Conservation (phyloP, 768 basidiomycete genomes). For the Mycena vitilis region DNA sequence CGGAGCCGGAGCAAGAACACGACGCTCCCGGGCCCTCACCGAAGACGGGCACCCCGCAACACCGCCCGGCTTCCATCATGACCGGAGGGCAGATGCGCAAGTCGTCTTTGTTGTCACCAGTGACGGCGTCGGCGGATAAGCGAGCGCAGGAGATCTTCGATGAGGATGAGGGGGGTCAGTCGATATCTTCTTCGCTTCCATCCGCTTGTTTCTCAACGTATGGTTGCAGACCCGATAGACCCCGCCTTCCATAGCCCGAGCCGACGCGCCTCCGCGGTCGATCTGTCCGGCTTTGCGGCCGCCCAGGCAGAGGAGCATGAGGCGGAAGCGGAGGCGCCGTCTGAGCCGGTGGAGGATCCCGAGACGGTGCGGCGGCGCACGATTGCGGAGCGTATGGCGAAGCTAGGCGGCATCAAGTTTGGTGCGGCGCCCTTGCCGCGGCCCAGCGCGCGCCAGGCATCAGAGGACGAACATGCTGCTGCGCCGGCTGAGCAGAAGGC, state of each 20-base stretch:
- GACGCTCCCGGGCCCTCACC: constrained; percentile 1
- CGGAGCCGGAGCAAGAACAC: too few relatives aligned
- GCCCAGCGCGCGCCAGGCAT: constrained; percentile 49
- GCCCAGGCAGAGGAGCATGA: constrained; percentile 21
- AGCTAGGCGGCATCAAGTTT: constrained; percentile 86
- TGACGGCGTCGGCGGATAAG: constrained; percentile 25
- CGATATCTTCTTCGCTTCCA: constrained; percentile 26
- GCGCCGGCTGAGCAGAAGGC: constrained; percentile 41
- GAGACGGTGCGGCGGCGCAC: constrained; percentile 70
- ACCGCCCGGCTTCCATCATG: constrained; percentile 27
- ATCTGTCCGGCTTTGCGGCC: constrained; percentile 33
- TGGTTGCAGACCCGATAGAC: constrained; percentile 71
- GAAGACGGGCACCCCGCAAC: constrained; percentile 13
- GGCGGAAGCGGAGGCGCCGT: constrained; percentile 31
- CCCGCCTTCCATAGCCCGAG: constrained; percentile 69
- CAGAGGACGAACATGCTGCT: constrained; percentile 30
- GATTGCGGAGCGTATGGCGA: constrained; percentile 96
- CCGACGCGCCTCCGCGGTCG: constrained; percentile 50
- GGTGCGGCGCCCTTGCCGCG: constrained; percentile 69
- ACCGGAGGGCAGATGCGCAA: constrained; percentile 14
- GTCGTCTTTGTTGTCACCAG: constrained; percentile 25
- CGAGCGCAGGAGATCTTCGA: constrained; percentile 59
- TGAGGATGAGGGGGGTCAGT: constrained; percentile 74
- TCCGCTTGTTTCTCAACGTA: constrained; percentile 16
- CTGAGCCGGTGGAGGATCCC: constrained; percentile 51